Base-by-base conservation (phyloP, 1,284 basidiomycete species). In the Jaminaea rosea region DNA sequence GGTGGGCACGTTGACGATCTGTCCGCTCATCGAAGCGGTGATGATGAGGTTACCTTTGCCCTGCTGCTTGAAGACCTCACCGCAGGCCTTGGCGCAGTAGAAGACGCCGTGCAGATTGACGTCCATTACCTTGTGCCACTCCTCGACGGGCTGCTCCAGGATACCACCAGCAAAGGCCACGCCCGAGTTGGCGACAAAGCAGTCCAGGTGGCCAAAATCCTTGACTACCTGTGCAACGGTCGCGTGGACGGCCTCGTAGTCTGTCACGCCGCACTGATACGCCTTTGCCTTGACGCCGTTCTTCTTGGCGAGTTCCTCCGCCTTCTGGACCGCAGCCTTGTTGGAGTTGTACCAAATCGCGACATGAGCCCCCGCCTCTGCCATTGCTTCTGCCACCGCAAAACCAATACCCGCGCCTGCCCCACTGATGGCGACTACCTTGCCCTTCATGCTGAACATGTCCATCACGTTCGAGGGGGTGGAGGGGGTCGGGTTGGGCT, bases 391-490 rank as follows among this genome's bases (percentile, higher is more conserved):
- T 26, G 65, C 59, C 4, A 64, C 72, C 2, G 68, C 67, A 39
- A 66, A 64, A 0, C 73, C 73, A 45, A 75, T 73, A 15, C 73
- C 73, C 11, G 61, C 63, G 15, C 63, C 63, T 7, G 65, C 71
- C 11, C 73, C 72, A 3, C 64, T 71, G 45, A 75, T 59, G 46
- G 59, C 59, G 26, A 64, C 59, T 28, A 69, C 64, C 52, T 69
- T 73, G 49, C 69, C 73, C 55, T 65, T 66, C 60, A 73, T 64
- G 44, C 47, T 61, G 49, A 71, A 61, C 50, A 57, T 53, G 23
- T 63, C 59, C 36, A 63, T 50, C 15, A 63, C 62, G 44, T 61
- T 59, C 47, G 39, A 52, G 13, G 62, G 59, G 5, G 59, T 61
- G 32, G 59, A 52, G 17, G 62, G 62, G 21, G 59, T 47, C 1